A percentile compares a stretch with the other conserved stretches of the same genome.
These are phyloP conservation scores for Aureoboletus auriporus DNA, from an alignment of 768 basidiomycete genomes.

Conservation along the genomic window DNA sequence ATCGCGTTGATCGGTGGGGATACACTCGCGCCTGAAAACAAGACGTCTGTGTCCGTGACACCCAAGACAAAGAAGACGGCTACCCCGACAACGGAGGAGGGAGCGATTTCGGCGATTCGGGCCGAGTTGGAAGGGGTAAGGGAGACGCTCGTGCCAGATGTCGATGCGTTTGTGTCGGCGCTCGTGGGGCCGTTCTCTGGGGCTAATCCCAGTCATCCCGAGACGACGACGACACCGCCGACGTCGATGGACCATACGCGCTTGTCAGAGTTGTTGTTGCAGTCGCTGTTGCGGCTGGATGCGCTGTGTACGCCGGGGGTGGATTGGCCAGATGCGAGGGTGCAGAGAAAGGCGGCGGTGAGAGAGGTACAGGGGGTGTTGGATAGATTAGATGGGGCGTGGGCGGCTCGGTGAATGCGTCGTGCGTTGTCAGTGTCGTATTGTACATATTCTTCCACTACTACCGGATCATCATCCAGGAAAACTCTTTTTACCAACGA, in stretches of 20 bases:
- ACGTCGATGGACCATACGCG: slow-evolving; percentile 44
- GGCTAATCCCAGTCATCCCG: background rate
- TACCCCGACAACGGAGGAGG: slow-evolving; percentile 36
- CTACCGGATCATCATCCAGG: too few relatives aligned
- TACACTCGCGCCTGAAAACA: slow-evolving; percentile 12
- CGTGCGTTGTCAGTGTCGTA: too few relatives aligned
- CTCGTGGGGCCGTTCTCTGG: slow-evolving; percentile 17
- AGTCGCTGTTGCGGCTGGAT: slow-evolving; percentile 84
- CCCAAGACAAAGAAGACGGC: slow-evolving; percentile 18
- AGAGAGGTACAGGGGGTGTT: slow-evolving; percentile 79
- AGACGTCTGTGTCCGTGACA: slow-evolving; percentile 17
- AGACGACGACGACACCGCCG: background rate
- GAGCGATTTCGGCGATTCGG: slow-evolving; percentile 32
- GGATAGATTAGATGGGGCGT: slow-evolving; percentile 73
- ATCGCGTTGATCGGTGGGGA: slow-evolving; percentile 66
- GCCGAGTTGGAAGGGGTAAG: slow-evolving; percentile 48
- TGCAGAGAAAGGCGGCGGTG: slow-evolving; percentile 82
- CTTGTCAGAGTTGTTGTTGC: slow-evolving; percentile 79
- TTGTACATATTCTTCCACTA: too few relatives aligned
- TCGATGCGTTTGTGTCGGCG: slow-evolving; percentile 50
- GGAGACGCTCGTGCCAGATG: slow-evolving; percentile 48
- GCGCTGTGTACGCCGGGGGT: slow-evolving; percentile 63
- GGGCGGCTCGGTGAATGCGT: slow-evolving; percentile 35
- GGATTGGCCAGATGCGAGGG: slow-evolving; percentile 75
- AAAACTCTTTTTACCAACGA: too few relatives aligned